phyloP scores from a whole-genome alignment of 176 grass and related monocot genomes.

The Chloris gayana region DNA sequence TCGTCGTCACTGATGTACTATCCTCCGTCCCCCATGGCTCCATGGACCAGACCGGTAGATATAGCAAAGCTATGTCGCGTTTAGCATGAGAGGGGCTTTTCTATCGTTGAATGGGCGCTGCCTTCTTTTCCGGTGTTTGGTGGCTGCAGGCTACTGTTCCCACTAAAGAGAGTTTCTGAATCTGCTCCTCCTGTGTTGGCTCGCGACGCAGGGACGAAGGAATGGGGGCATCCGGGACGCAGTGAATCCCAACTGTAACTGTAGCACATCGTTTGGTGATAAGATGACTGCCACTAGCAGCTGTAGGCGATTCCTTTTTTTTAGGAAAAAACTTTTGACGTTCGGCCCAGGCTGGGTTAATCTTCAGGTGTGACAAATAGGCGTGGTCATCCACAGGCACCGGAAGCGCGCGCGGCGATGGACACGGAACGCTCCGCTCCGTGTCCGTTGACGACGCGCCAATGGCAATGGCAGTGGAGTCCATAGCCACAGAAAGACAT shows the following conservation, averaged over 20 bases:
- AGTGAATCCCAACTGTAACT: too few species aligned
- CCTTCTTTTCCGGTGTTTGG: conserved; percentile 4
- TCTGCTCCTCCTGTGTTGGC: not conserved
- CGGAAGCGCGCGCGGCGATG: not conserved
- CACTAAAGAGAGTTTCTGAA: not conserved
- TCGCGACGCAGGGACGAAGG: too few species aligned
- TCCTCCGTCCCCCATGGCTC: not conserved
- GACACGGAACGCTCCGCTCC: not conserved
- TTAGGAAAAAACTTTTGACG: too few species aligned
- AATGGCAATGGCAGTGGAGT: not conserved
- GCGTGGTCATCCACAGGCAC: too few species aligned
- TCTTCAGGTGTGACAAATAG: too few species aligned
- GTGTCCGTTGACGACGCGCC: not conserved
- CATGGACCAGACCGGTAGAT: not conserved
- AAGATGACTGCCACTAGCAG: too few species aligned
- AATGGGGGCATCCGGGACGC: too few species aligned
- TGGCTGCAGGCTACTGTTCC: not conserved
- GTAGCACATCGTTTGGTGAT: too few species aligned
- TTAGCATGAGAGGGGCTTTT: conserved; percentile 22
- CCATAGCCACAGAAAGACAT: too few species aligned
- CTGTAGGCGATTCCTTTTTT: too few species aligned
- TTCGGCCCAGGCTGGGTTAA: too few species aligned
- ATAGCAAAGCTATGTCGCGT: not conserved
- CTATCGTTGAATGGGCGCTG: conserved; percentile 17
- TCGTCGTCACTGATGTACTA: too few species aligned